Percentiles rank a stretch among this genome's conserved stretches.
phyloP scores from a whole-genome alignment of 305 asterid genomes.

The Andrographis paniculata region DNA sequence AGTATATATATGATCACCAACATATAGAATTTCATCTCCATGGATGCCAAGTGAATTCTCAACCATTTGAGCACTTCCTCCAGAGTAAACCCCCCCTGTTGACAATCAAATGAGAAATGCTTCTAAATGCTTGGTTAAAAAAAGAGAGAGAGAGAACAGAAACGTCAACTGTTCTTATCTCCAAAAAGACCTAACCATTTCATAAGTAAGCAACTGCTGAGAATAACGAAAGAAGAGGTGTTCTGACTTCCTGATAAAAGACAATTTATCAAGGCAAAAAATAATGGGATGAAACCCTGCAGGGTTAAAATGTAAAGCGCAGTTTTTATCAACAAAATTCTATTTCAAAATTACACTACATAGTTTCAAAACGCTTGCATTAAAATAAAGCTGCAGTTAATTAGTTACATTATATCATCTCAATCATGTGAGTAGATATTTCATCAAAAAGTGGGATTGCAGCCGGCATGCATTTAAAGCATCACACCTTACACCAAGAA shows the following conservation, averaged over 20 bases:
- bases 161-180: not conserved
- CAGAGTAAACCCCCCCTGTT: conserved; percentile 80
- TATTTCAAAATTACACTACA: not conserved
- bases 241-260: not conserved
- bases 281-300: too few relatives aligned
- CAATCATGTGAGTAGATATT: too few relatives aligned
- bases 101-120: conserved; percentile 11
- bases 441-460: conserved; percentile 1
- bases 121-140: not conserved
- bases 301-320: too few relatives aligned
- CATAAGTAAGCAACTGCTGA: conserved; percentile 1
- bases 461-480: not conserved
- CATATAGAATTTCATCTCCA: conserved; percentile 87
- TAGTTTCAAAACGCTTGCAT: not conserved
- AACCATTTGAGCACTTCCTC: conserved; percentile 94
- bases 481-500: conserved; percentile 6
- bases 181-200: not conserved
- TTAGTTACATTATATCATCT: too few relatives aligned
- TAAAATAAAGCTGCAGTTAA: not conserved
- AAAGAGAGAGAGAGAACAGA: conserved; percentile 5
- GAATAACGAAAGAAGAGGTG: not conserved
- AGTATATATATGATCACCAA: conserved; percentile 89
- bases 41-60: conserved; percentile 76
- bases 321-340: too few relatives aligned
- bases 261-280: not conserved